A percentile compares a stretch with the other conserved stretches of the same genome.
Evolutionary conservation across 1,284 basidiomycete species (phyloP).

Genomic region (Clitocybe nebularis): DNA sequence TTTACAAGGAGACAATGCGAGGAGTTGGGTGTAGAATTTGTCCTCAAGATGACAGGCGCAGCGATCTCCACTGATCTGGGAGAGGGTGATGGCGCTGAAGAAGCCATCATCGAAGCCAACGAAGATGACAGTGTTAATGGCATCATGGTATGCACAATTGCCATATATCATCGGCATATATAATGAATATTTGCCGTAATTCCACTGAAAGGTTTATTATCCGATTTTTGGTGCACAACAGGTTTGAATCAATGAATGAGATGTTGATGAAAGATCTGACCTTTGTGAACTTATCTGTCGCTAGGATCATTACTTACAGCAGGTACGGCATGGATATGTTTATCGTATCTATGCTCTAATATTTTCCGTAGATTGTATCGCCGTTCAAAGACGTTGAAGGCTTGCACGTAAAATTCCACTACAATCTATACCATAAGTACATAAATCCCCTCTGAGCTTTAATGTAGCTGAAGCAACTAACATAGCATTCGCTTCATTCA

Average conservation of each 20-base stretch:
- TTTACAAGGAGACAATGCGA: slow-evolving; percentile 93
- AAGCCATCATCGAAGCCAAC: slow-evolving; percentile 93
- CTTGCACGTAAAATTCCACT: slow-evolving; percentile 93
- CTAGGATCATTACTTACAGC: slow-evolving; percentile 95
- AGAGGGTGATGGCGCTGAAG: slow-evolving; percentile 74
- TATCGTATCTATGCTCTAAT: neutral
- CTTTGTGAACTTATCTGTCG: neutral
- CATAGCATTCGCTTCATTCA: slow-evolving; percentile 74
- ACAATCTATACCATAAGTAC: slow-evolving; percentile 96
- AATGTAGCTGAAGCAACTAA: slow-evolving; percentile 1
- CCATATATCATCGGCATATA: neutral
- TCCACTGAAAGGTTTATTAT: slow-evolving; percentile 74
- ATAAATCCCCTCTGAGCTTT: slow-evolving; percentile 18
- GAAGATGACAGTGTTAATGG: slow-evolving; percentile 84
- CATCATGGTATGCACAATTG: slow-evolving; percentile 75
- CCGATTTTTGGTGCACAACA: slow-evolving; percentile 87
- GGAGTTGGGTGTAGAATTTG: slow-evolving; percentile 85
- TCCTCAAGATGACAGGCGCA: slow-evolving; percentile 69
- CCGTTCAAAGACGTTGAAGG: slow-evolving; percentile 98
- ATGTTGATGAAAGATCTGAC: neutral
- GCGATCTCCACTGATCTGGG: slow-evolving; percentile 53
- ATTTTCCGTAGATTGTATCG: slow-evolving; percentile 70
- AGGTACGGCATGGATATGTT: slow-evolving; percentile 37
- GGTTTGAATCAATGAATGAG: slow-evolving; percentile 37
- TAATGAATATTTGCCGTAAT: slow-evolving; percentile 9